Conservation (phyloP, 768 basidiomycete species). For the Lactarius trivialis region DNA sequence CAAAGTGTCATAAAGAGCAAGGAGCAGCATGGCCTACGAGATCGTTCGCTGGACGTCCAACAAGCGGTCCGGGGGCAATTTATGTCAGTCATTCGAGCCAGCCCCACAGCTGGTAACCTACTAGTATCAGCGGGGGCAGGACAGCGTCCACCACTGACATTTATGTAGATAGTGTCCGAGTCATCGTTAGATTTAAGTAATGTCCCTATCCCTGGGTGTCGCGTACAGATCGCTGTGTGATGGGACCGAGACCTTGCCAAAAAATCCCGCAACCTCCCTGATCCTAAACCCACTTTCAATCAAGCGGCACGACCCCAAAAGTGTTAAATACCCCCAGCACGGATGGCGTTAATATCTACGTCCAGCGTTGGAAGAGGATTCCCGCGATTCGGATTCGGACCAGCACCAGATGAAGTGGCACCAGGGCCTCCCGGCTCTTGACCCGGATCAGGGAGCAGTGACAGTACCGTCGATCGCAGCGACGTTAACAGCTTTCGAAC, state of each 20-base stretch:
- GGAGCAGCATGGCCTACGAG: neutral
- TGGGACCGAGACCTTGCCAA: neutral
- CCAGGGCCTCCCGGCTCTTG: neutral
- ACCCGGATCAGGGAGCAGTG: neutral
- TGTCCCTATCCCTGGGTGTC: neutral
- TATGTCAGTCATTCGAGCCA: too few species aligned
- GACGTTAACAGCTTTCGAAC: neutral
- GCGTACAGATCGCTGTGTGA: neutral
- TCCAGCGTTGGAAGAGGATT: neutral
- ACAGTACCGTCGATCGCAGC: neutral
- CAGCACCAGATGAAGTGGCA: neutral
- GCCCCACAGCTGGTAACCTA: too few species aligned
- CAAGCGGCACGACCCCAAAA: neutral
- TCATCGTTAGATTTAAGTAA: neutral
- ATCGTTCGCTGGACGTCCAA: neutral
- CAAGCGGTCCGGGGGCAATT: too few species aligned
- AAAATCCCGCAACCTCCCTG: neutral
- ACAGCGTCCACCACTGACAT: neutral
- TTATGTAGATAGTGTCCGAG: neutral
- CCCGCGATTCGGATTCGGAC: neutral
- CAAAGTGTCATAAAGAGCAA: too few species aligned
- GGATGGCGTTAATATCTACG: conserved; percentile 1
- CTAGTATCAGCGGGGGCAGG: neutral
- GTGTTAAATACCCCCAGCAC: neutral
- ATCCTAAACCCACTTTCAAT: neutral